phyloP scores from a whole-genome alignment of 495 filamentous ascomycete species.

The Penicillium cinerascens region DNA sequence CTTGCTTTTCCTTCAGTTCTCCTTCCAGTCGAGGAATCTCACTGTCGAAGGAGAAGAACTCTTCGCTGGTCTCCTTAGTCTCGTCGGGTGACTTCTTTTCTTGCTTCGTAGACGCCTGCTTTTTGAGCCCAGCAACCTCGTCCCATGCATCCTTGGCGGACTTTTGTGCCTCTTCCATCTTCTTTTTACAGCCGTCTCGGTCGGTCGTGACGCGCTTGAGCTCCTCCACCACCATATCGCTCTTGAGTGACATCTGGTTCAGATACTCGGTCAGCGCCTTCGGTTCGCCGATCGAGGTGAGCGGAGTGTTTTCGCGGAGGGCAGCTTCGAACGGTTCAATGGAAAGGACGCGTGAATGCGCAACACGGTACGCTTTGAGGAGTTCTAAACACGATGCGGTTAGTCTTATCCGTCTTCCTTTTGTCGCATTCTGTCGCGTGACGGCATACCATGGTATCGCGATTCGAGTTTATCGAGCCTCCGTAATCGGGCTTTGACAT shows the following conservation, averaged over 20 bases:
- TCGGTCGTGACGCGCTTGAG: slow-evolving; percentile 83
- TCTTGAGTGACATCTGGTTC: slow-evolving; percentile 80
- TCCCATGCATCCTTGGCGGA: slow-evolving; percentile 55
- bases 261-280: slow-evolving; percentile 87
- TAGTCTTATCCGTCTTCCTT: neutral
- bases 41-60: slow-evolving; percentile 85
- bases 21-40: slow-evolving; percentile 66
- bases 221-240: slow-evolving; percentile 88
- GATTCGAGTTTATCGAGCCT: slow-evolving; percentile 84
- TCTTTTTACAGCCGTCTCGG: slow-evolving; percentile 74
- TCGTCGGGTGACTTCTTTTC: slow-evolving; percentile 20
- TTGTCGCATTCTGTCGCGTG: neutral
- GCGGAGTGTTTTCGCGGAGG: slow-evolving; percentile 84
- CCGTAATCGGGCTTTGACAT: slow-evolving; percentile 62
- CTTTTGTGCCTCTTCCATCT: slow-evolving; percentile 65
- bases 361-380: slow-evolving; percentile 83
- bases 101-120: slow-evolving; percentile 26
- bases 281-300: slow-evolving; percentile 83
- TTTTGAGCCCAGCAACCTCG: slow-evolving; percentile 49
- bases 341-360: slow-evolving; percentile 75
- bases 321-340: slow-evolving; percentile 93
- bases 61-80: slow-evolving; percentile 56
- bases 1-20: slow-evolving; percentile 58
- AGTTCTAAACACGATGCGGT: slow-evolving; percentile 56
- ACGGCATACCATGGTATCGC: slow-evolving; percentile 72